Evolutionary conservation across 805 yeast genomes (phyloP).

Genomic region (Brettanomyces nanus): DNA sequence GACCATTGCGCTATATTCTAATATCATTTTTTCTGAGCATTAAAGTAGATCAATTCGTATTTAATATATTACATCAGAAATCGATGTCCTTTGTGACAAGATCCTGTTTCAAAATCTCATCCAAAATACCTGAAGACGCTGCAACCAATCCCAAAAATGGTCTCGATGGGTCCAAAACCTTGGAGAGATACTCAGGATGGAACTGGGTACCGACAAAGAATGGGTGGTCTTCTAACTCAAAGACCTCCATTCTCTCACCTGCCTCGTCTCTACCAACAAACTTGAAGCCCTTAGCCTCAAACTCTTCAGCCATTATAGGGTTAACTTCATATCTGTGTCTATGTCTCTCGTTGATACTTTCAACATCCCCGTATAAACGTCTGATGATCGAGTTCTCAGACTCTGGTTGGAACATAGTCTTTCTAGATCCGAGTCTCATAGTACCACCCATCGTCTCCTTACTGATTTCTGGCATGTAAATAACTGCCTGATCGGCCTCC

Average conservation of each 20-base stretch:
- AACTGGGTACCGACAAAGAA: constrained; percentile 94
- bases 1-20: no score
- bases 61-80: constrained; percentile 17
- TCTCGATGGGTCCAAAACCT: constrained; percentile 92
- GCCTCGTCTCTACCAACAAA: constrained; percentile 93
- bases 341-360: constrained; percentile 81
- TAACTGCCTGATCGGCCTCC: constrained; percentile 66
- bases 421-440: constrained; percentile 94
- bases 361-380: constrained; percentile 67
- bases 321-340: constrained; percentile 98
- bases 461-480: constrained; percentile 98
- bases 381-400: constrained; percentile 57
- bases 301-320: constrained; percentile 63
- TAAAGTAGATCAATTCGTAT: no score
- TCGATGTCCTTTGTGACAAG: constrained; percentile 23
- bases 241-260: constrained; percentile 87
- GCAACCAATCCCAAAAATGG: constrained; percentile 96
- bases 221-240: constrained; percentile 81
- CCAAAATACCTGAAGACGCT: constrained; percentile 81
- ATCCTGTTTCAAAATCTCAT: constrained; percentile 45
- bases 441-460: constrained; percentile 96
- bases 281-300: constrained; percentile 72
- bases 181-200: constrained; percentile 96
- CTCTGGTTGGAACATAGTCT: constrained; percentile 68
- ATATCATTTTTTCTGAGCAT: no score